Conservation (phyloP, 2,329 filamentous ascomycete genomes). For the Claviceps quebecensis region DNA sequence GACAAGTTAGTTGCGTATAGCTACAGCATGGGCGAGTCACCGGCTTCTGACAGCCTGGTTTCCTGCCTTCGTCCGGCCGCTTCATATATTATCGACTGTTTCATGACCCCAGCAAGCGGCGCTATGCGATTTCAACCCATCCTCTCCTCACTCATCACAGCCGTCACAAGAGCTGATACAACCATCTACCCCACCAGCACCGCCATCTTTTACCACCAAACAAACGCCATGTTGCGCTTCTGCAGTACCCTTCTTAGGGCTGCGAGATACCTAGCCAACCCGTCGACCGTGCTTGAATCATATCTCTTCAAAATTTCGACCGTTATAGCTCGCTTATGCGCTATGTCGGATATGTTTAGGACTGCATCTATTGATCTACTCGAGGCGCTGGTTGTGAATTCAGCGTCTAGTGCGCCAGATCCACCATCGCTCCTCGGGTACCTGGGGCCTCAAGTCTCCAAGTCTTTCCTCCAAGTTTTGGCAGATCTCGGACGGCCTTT, state of each 20-base stretch:
- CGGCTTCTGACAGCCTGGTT: slow-evolving; percentile 32
- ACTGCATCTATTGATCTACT: slow-evolving; percentile 54
- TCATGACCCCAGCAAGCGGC: slow-evolving; percentile 55
- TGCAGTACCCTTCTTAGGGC: slow-evolving; percentile 57
- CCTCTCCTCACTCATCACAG: slow-evolving; percentile 48
- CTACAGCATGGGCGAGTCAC: slow-evolving; percentile 57
- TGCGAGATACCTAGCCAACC: slow-evolving; percentile 47
- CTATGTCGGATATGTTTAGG: slow-evolving; percentile 51
- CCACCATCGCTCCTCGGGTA: slow-evolving; percentile 91
- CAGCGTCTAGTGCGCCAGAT: slow-evolving; percentile 52
- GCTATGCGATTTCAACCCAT: slow-evolving; percentile 67
- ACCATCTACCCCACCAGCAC: slow-evolving; percentile 45
- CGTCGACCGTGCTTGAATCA: slow-evolving; percentile 54
- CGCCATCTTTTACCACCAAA: slow-evolving; percentile 45
- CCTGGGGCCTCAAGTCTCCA: slow-evolving; percentile 67
- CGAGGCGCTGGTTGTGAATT: slow-evolving; percentile 57
- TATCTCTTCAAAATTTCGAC: slow-evolving; percentile 73
- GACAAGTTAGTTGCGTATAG: slow-evolving; percentile 57
- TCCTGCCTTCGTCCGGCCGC: slow-evolving; percentile 58
- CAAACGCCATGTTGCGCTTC: slow-evolving; percentile 50
- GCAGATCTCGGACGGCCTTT: slow-evolving; percentile 66
- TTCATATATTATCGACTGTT: slow-evolving; percentile 60
- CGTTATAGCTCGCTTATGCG: slow-evolving; percentile 63
- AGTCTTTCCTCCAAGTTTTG: slow-evolving; percentile 68
- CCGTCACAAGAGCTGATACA: slow-evolving; percentile 35